Evolutionary conservation across 768 basidiomycete species (phyloP).

Genomic region (Dioszegia crocea): DNA sequence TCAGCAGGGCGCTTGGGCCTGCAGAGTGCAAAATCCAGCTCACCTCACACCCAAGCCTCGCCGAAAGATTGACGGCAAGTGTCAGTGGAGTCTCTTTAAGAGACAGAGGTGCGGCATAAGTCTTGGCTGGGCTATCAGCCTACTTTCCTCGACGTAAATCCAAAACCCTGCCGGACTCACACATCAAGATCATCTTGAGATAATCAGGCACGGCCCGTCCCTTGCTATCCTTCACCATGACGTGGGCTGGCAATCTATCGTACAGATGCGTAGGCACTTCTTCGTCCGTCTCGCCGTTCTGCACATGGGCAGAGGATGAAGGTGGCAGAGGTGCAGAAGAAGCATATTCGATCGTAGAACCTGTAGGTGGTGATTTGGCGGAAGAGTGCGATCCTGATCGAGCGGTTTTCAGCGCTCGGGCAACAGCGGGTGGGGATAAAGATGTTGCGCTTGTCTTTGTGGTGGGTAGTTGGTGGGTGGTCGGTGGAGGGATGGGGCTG

Average conservation of each 20-base stretch:
- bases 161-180: conserved; percentile 33
- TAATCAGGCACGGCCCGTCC: conserved; percentile 42
- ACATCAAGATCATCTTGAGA: conserved; percentile 48
- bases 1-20: conserved; percentile 1
- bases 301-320: conserved; percentile 27
- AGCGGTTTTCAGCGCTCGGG: neutral
- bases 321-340: conserved; percentile 47
- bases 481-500: conserved; percentile 3
- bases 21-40: conserved; percentile 3
- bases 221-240: conserved; percentile 27
- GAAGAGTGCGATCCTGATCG: neutral
- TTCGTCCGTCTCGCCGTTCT: conserved; percentile 32
- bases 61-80: conserved; percentile 75
- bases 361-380: conserved; percentile 1
- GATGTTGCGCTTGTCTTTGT: neutral
- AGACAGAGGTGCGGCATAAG: conserved; percentile 48
- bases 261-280: conserved; percentile 50
- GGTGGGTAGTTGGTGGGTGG: conserved; percentile 1
- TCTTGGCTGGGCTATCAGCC: conserved; percentile 39
- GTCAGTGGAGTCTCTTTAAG: conserved; percentile 70
- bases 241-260: conserved; percentile 39
- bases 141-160: neutral
- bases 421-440: neutral
- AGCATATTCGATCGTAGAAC: conserved; percentile 44
- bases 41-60: conserved; percentile 75